phyloP scores from a whole-genome alignment of 306 rosid species.

The Rosa lucieae region DNA sequence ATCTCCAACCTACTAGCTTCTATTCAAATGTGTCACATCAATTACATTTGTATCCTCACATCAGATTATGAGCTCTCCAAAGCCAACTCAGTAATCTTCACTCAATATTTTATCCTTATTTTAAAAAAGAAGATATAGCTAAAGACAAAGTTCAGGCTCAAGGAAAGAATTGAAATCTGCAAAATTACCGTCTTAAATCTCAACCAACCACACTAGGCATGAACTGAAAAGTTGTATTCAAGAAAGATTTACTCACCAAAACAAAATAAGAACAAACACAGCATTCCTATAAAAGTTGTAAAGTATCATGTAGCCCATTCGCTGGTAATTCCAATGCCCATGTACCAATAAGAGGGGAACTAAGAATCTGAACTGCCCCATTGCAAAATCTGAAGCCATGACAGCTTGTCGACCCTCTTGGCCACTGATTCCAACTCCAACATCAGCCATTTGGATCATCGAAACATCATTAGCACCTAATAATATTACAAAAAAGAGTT shows the following conservation, averaged over 20 bases:
- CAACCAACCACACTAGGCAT: not conserved
- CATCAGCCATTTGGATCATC: constrained; percentile 99
- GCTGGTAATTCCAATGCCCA: constrained; percentile 98
- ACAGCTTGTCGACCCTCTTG: constrained; percentile 99
- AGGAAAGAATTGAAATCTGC: constrained; percentile 3
- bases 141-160: not conserved
- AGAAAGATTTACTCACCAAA: constrained; percentile 69
- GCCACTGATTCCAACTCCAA: constrained; percentile 98
- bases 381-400: constrained; percentile 97
- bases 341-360: constrained; percentile 90
- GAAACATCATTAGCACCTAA: constrained; percentile 98
- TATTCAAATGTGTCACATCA: constrained; percentile 1
- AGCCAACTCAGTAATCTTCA: not conserved
- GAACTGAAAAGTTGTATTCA: constrained; percentile 2
- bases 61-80: not conserved
- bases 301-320: constrained; percentile 89
- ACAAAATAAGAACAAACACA: constrained; percentile 68
- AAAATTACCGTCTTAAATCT: constrained; percentile 1
- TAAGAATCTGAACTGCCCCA: constrained; percentile 95
- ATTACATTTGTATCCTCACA: not conserved
- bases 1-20: not conserved
- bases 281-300: constrained; percentile 98
- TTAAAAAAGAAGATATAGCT: not conserved
- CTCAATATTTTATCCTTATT: not conserved
- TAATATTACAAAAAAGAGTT: constrained; percentile 11